Conservation (phyloP, 352 stramenopile genomes). For the Globisporangium emineosum region DNA sequence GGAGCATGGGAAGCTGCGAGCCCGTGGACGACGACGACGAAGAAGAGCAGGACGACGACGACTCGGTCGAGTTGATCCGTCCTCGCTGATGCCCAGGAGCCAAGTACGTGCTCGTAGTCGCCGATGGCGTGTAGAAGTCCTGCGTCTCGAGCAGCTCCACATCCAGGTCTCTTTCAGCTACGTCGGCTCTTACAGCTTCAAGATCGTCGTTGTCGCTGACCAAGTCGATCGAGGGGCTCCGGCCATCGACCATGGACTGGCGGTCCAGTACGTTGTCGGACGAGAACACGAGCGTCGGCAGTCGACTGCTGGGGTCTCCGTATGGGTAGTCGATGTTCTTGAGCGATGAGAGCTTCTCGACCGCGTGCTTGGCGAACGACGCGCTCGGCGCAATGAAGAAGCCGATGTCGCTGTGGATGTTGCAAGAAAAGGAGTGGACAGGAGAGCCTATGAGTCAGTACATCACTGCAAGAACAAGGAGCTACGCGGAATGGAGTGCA, state of each 20-base stretch:
- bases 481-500: conserved; percentile 2
- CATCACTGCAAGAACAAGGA: neutral
- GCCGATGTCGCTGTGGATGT: conserved; percentile 31
- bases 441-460: neutral
- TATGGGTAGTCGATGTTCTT: neutral
- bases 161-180: neutral
- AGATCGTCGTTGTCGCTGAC: conserved; percentile 11
- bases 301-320: neutral
- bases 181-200: neutral
- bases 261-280: conserved; percentile 47
- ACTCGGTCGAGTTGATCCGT: conserved; percentile 12
- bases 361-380: conserved; percentile 36
- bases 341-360: conserved; percentile 27
- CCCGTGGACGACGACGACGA: neutral
- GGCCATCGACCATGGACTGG: conserved; percentile 35
- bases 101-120: neutral
- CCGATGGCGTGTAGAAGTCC: conserved; percentile 1
- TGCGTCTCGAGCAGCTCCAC: neutral
- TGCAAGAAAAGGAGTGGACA: neutral
- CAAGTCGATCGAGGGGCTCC: conserved; percentile 25
- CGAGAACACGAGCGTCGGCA: conserved; percentile 45
- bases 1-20: conserved; percentile 9
- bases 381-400: conserved; percentile 51
- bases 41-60: neutral
- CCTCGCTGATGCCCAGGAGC: neutral